phyloP scores from a whole-genome alignment of 371 early-diverging fungal species.

The Rhizopus arrhizus region DNA sequence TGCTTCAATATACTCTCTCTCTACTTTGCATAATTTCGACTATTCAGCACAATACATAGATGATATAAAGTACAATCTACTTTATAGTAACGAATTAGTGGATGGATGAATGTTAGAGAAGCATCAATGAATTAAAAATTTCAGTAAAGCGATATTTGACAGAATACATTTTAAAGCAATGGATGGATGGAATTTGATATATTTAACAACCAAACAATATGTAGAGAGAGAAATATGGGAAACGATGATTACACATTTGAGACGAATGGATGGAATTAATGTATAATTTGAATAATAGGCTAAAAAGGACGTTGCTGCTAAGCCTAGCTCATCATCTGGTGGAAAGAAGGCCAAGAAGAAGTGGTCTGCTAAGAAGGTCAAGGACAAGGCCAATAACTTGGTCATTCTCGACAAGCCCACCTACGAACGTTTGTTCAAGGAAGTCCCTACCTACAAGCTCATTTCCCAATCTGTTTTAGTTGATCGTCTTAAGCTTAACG shows the following conservation, averaged over 20 bases:
- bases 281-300: slow-evolving; percentile 41
- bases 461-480: slow-evolving; percentile 97
- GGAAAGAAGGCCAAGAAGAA: slow-evolving; percentile 95
- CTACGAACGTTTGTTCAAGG: slow-evolving; percentile 95
- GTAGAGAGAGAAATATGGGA: not conserved
- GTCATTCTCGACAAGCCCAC: slow-evolving; percentile 91
- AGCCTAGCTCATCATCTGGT: slow-evolving; percentile 73
- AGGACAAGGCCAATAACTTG: slow-evolving; percentile 97
- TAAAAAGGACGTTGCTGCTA: slow-evolving; percentile 73
- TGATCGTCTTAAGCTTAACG: slow-evolving; percentile 97
- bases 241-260: not conserved
- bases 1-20: slow-evolving; percentile 1
- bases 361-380: slow-evolving; percentile 96
- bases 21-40: not conserved
- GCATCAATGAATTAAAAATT: not conserved
- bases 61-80: not conserved
- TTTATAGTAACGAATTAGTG: not conserved
- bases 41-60: not conserved
- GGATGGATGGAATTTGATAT: slow-evolving; percentile 4
- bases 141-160: not conserved
- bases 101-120: slow-evolving; percentile 2
- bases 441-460: slow-evolving; percentile 98
- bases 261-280: too few relatives aligned
- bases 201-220: not conserved
- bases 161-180: not conserved